Conservation (phyloP, 2,329 filamentous ascomycete species). For the Sclerotiophoma versabilis region DNA sequence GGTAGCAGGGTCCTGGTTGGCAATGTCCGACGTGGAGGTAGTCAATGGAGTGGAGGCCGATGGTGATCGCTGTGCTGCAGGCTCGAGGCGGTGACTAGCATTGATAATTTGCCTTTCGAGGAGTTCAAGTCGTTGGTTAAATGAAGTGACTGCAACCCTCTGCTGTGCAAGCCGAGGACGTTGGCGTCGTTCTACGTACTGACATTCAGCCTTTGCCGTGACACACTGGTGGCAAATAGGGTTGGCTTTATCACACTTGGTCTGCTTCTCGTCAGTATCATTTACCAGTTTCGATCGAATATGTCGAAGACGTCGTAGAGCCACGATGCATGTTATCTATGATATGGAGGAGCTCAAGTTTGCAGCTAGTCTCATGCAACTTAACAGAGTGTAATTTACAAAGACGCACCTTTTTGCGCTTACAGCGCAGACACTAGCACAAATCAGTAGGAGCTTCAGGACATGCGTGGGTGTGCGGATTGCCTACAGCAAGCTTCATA, state of each 20-base stretch:
- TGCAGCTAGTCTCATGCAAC: background rate
- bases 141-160: constrained; percentile 26
- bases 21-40: background rate
- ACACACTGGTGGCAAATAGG: constrained; percentile 38
- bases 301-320: too few relatives aligned
- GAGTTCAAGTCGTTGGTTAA: constrained; percentile 33
- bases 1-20: background rate
- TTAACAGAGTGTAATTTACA: background rate
- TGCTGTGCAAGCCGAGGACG: constrained; percentile 34
- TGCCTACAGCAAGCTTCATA: constrained; percentile 24
- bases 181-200: constrained; percentile 39
- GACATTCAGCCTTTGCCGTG: constrained; percentile 31
- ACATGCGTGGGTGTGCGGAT: background rate
- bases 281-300: background rate
- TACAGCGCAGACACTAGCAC: constrained; percentile 21
- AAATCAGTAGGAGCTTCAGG: background rate
- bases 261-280: constrained; percentile 17
- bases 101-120: constrained; percentile 35
- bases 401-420: constrained; percentile 21
- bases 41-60: background rate
- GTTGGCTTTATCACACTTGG: constrained; percentile 39
- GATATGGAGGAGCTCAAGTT: background rate
- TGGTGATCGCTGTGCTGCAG: constrained; percentile 4
- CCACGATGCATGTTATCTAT: too few relatives aligned
- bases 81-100: background rate